These are phyloP conservation scores for Rickenella mellea DNA, from an alignment of 768 basidiomycete genomes.

Conservation along the genomic window DNA sequence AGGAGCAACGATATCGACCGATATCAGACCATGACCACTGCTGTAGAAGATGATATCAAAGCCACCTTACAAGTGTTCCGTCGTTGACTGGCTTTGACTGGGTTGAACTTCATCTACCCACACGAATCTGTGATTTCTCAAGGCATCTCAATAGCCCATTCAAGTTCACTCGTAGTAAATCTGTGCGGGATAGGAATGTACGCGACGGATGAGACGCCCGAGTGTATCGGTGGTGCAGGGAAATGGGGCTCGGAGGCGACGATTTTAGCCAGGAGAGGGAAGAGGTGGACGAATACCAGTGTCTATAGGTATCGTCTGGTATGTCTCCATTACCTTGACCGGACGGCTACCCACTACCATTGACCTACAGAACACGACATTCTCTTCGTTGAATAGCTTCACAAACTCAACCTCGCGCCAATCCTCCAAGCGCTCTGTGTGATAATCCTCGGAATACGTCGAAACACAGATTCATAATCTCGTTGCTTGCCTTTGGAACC, in stretches of 20 bases:
- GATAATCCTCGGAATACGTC: conserved; percentile 40
- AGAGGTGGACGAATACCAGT: conserved; percentile 23
- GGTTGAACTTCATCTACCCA: too few species aligned
- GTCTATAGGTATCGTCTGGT: conserved; percentile 35
- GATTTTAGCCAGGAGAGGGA: conserved; percentile 16
- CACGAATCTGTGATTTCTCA: too few species aligned
- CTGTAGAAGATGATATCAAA: too few species aligned
- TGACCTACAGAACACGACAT: conserved; percentile 34
- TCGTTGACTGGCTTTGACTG: too few species aligned
- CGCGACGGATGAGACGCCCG: conserved; percentile 43
- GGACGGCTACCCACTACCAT: conserved; percentile 1
- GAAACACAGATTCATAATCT: conserved; percentile 38
- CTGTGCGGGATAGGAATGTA: conserved; percentile 43
- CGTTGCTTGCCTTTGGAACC: conserved; percentile 33
- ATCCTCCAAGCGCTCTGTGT: conserved; percentile 32
- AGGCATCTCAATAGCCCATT: too few species aligned
- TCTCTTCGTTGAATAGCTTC: conserved; percentile 37
- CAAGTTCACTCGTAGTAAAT: too few species aligned
- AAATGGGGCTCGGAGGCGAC: conserved; percentile 25
- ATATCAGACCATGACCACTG: too few species aligned
- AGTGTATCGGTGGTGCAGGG: conserved; percentile 30
- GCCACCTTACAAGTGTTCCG: too few species aligned
- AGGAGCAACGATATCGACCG: too few species aligned
- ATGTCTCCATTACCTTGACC: conserved; percentile 3
- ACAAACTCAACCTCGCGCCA: conserved; percentile 39